phyloP scores from a whole-genome alignment of 1,284 basidiomycete species.

The Sporisorium graminicola region DNA sequence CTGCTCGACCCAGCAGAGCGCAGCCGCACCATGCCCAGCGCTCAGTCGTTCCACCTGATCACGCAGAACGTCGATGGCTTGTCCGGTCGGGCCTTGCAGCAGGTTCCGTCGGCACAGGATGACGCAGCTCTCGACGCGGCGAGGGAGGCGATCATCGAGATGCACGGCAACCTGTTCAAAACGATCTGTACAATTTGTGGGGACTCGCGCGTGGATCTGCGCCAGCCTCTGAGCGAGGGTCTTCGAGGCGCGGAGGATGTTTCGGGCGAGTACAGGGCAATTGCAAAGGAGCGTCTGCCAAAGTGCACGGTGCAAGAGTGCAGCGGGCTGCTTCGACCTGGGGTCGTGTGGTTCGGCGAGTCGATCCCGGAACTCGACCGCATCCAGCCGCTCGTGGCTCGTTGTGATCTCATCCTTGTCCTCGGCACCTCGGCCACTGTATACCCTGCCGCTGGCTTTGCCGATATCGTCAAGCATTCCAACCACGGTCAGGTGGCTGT shows the following conservation, averaged over 20 bases:
- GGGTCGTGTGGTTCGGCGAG: conserved; percentile 78
- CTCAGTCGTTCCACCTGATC: conserved; percentile 72
- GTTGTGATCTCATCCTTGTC: conserved; percentile 76
- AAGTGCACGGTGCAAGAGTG: conserved; percentile 72
- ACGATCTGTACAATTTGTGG: conserved; percentile 74
- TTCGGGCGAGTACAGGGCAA: conserved; percentile 55
- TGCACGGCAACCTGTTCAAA: conserved; percentile 78
- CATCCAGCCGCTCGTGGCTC: conserved; percentile 72
- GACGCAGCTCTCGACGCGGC: background rate
- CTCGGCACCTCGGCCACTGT: conserved; percentile 77
- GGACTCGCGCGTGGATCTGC: conserved; percentile 71
- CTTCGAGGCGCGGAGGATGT: conserved; percentile 74
- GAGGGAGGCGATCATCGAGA: conserved; percentile 72
- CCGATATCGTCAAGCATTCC: conserved; percentile 66
- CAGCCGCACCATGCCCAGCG: conserved; percentile 17
- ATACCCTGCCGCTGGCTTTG: conserved; percentile 73
- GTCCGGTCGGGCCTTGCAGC: conserved; percentile 70
- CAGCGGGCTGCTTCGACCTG: conserved; percentile 74
- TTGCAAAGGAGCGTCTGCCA: conserved; percentile 73
- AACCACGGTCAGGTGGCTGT: conserved; percentile 74
- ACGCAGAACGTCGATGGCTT: conserved; percentile 80
- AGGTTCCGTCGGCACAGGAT: background rate
- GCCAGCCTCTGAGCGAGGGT: conserved; percentile 74
- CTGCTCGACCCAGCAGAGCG: conserved; percentile 54
- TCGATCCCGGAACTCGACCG: conserved; percentile 50